These are phyloP conservation scores for Collybia mongolica DNA, from an alignment of 768 basidiomycete genomes.

Conservation along the genomic window DNA sequence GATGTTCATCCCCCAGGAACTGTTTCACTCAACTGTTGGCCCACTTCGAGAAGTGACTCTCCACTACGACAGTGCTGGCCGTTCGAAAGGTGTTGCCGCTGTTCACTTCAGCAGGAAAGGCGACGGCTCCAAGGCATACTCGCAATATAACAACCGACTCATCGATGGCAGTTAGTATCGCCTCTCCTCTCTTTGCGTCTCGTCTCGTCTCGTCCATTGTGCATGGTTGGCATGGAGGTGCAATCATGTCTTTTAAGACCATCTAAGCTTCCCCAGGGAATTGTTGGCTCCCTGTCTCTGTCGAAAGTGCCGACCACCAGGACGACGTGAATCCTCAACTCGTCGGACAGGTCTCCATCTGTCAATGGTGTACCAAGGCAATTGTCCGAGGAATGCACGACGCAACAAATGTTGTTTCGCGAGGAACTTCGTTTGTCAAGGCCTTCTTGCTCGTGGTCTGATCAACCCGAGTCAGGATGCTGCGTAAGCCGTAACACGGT, in stretches of 20 bases:
- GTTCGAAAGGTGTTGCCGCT: slow-evolving; percentile 88
- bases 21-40: slow-evolving; percentile 90
- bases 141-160: slow-evolving; percentile 96
- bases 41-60: slow-evolving; percentile 82
- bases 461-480: not conserved
- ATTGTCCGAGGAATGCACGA: not conserved
- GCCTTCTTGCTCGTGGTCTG: not conserved
- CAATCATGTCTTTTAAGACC: slow-evolving; percentile 26
- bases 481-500: too few species aligned
- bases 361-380: not conserved
- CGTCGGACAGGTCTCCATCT: not conserved
- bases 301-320: slow-evolving; percentile 13
- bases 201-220: slow-evolving; percentile 32
- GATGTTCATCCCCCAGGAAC: slow-evolving; percentile 57
- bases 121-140: slow-evolving; percentile 88
- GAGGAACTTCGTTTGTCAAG: not conserved
- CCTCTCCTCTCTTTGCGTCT: slow-evolving; percentile 46
- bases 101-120: slow-evolving; percentile 85
- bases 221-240: slow-evolving; percentile 20
- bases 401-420: not conserved
- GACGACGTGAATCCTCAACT: slow-evolving; percentile 1
- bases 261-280: slow-evolving; percentile 35
- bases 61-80: slow-evolving; percentile 80
- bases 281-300: slow-evolving; percentile 47
- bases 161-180: slow-evolving; percentile 99